Evolutionary conservation across 768 basidiomycete species (phyloP), one percentile per base, ranked within the genome.

Genomic region (Postia placenta): DNA sequence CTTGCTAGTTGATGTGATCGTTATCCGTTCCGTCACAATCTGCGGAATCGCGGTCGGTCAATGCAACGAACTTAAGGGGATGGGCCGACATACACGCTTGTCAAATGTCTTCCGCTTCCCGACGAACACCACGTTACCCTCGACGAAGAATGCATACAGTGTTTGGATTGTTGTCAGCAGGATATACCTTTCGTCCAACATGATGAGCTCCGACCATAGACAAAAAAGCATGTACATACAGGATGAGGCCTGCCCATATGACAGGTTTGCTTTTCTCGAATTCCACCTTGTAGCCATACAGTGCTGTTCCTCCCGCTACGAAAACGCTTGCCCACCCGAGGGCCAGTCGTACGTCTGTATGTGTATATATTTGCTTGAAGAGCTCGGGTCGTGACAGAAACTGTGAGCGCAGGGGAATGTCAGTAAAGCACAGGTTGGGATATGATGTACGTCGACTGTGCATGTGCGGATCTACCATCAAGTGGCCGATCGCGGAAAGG

Each of bases 1-100:
- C 14, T 71, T 57, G 3, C 88, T 87, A 25, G 72, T 74, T 3
- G 92, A 86, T 19, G 80, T 75, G 48, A 94, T 75, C 24, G 83
- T 87, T 67, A 97, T 79, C 55, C 85, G 82, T 63, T 97, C 93
- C 2, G 90, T 92, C 41, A 94, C 84, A 61, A 96, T 95, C 86
- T 94, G 45, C n/a, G n/a, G n/a, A 23, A 20, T 26, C 39, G 50
- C 47, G 27, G 9, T 20, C 43, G 28, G 35, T 33, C 11, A 9
- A 22, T 39, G 20, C 33, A 17, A 23, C 7, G 11, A 44, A 9
- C 11, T 17, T 7, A 17, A 27, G 24, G 42, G 41, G 33, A 22
- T 19, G 44, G 47, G 41, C 20, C 12, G 19, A 71, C 83, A 51
- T 56, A 91, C 89, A 50, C 90, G 77, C 65, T 90, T 92, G 14